Evolutionary conservation across 2,329 filamentous ascomycete species (phyloP).

Genomic region (Aspergillus quadricinctus): DNA sequence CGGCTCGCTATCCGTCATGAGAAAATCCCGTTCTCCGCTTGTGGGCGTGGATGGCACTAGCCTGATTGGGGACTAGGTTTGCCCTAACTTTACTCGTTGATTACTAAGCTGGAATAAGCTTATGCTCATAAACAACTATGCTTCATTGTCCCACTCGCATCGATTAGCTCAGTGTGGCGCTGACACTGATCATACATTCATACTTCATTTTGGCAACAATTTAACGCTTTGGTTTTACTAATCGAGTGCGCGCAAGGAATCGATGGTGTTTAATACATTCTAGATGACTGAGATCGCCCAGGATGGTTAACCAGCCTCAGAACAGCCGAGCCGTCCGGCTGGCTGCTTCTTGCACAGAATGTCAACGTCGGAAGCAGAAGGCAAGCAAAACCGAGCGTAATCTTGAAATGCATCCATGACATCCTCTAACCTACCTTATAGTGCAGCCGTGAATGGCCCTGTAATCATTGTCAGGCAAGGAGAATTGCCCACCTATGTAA

Average conservation of each 20-base stretch:
- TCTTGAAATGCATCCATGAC: background rate
- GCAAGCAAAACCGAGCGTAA: slow-evolving; percentile 20
- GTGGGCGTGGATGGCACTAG: slow-evolving; percentile 32
- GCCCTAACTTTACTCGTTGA: slow-evolving; percentile 16
- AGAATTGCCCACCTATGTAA: slow-evolving; percentile 48
- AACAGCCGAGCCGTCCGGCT: slow-evolving; percentile 11
- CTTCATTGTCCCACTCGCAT: too few relatives aligned
- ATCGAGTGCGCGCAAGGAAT: background rate
- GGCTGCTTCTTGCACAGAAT: slow-evolving; percentile 42
- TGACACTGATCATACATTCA: background rate
- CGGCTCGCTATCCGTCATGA: slow-evolving; percentile 13
- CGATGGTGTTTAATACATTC: background rate
- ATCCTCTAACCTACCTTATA: slow-evolving; percentile 19
- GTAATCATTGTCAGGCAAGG: slow-evolving; percentile 47
- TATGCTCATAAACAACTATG: background rate
- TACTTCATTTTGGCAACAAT: background rate
- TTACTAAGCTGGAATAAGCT: background rate
- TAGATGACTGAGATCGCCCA: background rate
- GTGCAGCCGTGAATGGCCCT: slow-evolving; percentile 50
- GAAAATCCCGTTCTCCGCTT: slow-evolving; percentile 37
- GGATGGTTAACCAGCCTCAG: slow-evolving; percentile 4
- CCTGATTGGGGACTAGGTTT: slow-evolving; percentile 13
- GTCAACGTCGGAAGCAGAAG: slow-evolving; percentile 51
- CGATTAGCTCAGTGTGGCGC: background rate
- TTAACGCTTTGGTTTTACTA: background rate